These are phyloP conservation scores for Albizia julibrissin DNA, from an alignment of 306 rosid species.

Conservation along the genomic window DNA sequence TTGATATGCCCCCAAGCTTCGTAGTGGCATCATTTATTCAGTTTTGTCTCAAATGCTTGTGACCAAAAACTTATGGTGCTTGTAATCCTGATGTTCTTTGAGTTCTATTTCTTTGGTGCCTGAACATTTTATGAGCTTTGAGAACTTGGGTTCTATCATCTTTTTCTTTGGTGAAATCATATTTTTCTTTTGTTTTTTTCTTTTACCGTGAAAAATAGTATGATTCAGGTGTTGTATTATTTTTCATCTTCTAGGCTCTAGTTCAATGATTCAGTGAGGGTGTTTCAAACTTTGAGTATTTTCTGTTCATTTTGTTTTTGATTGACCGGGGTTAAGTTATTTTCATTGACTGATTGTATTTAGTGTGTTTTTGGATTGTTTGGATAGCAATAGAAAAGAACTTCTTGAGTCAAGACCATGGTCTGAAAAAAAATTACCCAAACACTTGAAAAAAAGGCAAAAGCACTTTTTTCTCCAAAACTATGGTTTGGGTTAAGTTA, in stretches of 20 bases:
- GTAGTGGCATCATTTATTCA: background rate
- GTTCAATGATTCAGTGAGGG: background rate
- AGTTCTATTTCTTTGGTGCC: background rate
- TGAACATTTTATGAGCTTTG: background rate
- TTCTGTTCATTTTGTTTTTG: background rate
- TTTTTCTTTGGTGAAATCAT: background rate
- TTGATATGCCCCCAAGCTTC: background rate
- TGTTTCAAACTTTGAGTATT: background rate
- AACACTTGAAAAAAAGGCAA: too few species aligned
- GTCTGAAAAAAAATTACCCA: too few species aligned
- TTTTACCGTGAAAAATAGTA: background rate
- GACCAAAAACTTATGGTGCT: background rate
- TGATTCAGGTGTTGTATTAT: background rate
- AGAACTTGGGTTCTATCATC: background rate
- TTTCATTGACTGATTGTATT: conserved; percentile 22
- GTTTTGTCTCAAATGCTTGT: background rate
- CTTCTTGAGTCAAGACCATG: too few species aligned
- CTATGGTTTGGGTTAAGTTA: too few species aligned
- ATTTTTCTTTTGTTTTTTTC: too few species aligned
- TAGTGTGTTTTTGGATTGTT: too few species aligned
- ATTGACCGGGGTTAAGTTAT: background rate
- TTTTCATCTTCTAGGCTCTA: conserved; percentile 3
- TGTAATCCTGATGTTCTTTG: background rate
- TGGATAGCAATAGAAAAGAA: too few species aligned
- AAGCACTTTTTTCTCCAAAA: too few species aligned